Conservation (phyloP, 768 basidiomycete species). For the Hypholoma sublateritium region DNA sequence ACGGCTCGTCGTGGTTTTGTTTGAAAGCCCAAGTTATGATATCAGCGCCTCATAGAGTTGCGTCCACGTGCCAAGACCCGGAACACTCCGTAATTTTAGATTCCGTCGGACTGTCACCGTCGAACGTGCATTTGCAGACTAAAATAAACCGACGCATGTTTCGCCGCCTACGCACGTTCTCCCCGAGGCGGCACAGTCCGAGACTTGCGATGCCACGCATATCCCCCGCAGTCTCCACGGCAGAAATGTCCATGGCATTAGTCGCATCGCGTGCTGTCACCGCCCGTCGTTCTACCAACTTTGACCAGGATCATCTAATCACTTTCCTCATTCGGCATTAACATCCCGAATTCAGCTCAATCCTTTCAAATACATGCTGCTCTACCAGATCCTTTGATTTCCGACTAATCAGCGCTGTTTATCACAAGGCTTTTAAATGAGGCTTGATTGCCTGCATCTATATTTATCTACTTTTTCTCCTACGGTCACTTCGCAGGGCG, state of each 20-base stretch:
- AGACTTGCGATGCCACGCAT: not conserved
- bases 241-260: no score
- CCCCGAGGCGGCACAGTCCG: not conserved
- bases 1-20: constrained; percentile 5
- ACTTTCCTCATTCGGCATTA: constrained; percentile 7
- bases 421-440: not conserved
- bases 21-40: constrained; percentile 21
- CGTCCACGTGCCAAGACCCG: constrained; percentile 33
- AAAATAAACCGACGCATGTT: not conserved
- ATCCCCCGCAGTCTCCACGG: not conserved
- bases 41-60: constrained; percentile 17
- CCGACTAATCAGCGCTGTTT: constrained; percentile 14
- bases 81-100: constrained; percentile 26
- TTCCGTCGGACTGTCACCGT: constrained; percentile 12
- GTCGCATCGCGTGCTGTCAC: not conserved
- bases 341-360: not conserved
- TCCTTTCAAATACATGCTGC: not conserved
- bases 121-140: constrained; percentile 22
- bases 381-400: constrained; percentile 8
- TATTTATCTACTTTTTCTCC: no score
- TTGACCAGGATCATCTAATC: no score
- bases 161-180: constrained; percentile 3
- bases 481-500: no score
- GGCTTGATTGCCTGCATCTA: no score
- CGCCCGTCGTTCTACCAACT: no score